A percentile compares a stretch with the other conserved stretches of the same genome.
Evolutionary conservation across 73 alveolate species (phyloP).

Genomic region (Urostyla sp.): DNA sequence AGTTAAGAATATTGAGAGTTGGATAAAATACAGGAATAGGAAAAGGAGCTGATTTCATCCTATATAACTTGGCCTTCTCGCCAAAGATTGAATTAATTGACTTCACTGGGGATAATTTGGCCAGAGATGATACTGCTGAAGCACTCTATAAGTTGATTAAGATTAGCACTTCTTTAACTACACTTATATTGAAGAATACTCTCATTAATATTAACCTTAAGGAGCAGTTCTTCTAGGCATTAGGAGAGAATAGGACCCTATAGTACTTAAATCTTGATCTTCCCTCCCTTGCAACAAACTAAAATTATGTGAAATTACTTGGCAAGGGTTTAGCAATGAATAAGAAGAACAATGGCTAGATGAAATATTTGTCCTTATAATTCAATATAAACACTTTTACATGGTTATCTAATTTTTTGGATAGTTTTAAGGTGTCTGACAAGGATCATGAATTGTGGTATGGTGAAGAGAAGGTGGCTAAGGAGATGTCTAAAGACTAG

Average conservation of each 20-base stretch:
- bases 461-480: constrained; percentile 79
- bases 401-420: constrained; percentile 58
- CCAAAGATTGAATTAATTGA: constrained; percentile 88
- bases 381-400: constrained; percentile 53
- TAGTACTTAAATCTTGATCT: constrained; percentile 76
- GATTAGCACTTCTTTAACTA: constrained; percentile 86
- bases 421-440: constrained; percentile 83
- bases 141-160: constrained; percentile 88
- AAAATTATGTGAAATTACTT: constrained; percentile 41
- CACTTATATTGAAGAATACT: constrained; percentile 69
- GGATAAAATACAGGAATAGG: constrained; percentile 66
- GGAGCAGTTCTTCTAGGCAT: constrained; percentile 87
- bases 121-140: constrained; percentile 72
- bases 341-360: constrained; percentile 86
- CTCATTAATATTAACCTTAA: constrained; percentile 46
- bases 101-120: constrained; percentile 65
- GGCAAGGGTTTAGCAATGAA: constrained; percentile 90
- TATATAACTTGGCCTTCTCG: constrained; percentile 94
- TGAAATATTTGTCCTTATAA: constrained; percentile 68
- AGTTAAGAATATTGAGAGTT: constrained; percentile 77
- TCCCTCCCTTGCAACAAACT: constrained; percentile 43
- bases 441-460: constrained; percentile 87
- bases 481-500: constrained; percentile 81
- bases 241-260: constrained; percentile 94
- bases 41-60: constrained; percentile 85